Evolutionary conservation across 176 grass and related monocot genomes (phyloP).

Genomic region (Raddia guianensis): DNA sequence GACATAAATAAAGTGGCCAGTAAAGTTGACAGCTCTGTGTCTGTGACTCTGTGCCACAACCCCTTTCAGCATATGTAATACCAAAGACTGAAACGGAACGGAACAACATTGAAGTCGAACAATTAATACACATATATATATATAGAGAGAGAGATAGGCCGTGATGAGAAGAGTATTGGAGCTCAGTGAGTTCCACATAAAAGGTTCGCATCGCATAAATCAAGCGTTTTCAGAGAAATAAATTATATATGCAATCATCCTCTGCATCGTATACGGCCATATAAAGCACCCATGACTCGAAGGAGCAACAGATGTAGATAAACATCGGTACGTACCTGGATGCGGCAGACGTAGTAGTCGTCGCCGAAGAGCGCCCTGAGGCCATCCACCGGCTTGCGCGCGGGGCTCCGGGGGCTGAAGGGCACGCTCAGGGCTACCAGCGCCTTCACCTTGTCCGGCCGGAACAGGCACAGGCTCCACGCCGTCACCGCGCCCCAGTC

Average conservation of each 20-base stretch:
- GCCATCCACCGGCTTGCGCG: slow-evolving; percentile 41
- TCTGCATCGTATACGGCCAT: no score
- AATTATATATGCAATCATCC: no score
- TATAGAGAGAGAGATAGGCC: no score
- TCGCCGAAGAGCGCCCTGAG: slow-evolving; percentile 53
- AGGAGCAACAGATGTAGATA: background rate
- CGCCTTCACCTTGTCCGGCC: slow-evolving; percentile 57
- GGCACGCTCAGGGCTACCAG: slow-evolving; percentile 59
- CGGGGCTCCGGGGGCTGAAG: slow-evolving; percentile 48
- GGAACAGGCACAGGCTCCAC: slow-evolving; percentile 61
- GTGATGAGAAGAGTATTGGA: background rate
- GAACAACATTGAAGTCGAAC: no score
- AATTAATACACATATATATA: no score
- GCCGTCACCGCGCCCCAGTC: slow-evolving; percentile 66
- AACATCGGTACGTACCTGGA: slow-evolving; percentile 41
- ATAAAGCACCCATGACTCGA: background rate
- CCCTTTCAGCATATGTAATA: no score
- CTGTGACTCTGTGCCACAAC: no score
- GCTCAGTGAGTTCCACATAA: background rate
- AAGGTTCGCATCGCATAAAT: no score
- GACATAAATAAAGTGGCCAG: background rate
- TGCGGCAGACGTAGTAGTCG: slow-evolving; percentile 64
- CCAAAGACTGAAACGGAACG: no score
- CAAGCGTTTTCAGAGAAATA: no score
- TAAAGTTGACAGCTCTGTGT: background rate